These are phyloP conservation scores for Globisporangium rhizosaccharum DNA, from an alignment of 352 stramenopile species.

Conservation along the genomic window DNA sequence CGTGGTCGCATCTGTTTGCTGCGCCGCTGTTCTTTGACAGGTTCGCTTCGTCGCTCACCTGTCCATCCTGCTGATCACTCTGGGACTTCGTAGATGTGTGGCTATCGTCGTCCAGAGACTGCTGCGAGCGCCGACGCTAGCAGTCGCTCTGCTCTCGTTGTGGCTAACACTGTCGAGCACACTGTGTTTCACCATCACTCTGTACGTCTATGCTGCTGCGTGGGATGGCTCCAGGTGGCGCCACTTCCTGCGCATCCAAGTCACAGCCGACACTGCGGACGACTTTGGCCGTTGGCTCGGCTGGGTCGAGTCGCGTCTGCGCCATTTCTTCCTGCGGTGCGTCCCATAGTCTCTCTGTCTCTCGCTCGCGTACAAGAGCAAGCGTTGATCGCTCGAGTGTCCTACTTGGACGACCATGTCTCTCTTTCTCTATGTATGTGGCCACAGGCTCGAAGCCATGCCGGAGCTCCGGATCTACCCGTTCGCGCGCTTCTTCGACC, in stretches of 20 bases:
- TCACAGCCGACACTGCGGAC: conserved; percentile 44
- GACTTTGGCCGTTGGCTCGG: conserved; percentile 78
- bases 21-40: conserved; percentile 71
- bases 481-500: conserved; percentile 82
- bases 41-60: conserved; percentile 20
- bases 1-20: conserved; percentile 79
- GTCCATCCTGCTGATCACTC: too few species aligned
- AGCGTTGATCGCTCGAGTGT: too few species aligned
- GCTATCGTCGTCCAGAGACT: too few species aligned
- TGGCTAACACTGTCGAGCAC: neutral
- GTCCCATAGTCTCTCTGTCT: neutral
- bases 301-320: conserved; percentile 83
- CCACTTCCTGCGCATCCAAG: conserved; percentile 78
- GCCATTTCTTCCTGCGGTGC: conserved; percentile 75
- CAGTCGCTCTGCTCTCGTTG: neutral
- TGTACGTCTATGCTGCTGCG: conserved; percentile 3
- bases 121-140: too few species aligned
- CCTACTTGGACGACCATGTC: neutral
- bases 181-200: conserved; percentile 4
- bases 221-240: conserved; percentile 37
- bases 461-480: conserved; percentile 57
- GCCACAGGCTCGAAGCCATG: conserved; percentile 48
- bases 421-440: neutral
- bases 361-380: too few species aligned
- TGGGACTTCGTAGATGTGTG: too few species aligned